Conservation (phyloP, 2,329 filamentous ascomycete species). For the Phaeophleospora eucalypticola region DNA sequence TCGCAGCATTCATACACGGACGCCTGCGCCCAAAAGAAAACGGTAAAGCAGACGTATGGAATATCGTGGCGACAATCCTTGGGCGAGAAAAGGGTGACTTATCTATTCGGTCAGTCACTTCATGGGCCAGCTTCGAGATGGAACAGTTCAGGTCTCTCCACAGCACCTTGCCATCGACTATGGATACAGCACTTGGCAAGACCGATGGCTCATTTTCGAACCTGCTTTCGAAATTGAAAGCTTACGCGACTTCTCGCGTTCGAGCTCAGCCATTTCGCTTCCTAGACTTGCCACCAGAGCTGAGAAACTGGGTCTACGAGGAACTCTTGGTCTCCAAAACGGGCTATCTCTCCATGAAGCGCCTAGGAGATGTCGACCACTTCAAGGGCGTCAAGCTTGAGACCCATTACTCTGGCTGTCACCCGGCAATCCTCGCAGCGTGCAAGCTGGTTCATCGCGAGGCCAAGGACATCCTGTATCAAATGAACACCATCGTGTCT, state of each 20-base stretch:
- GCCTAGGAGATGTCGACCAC: background rate
- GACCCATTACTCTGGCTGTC: background rate
- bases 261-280: slow-evolving; percentile 11
- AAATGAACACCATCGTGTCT: slow-evolving; percentile 26
- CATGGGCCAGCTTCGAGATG: no score
- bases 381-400: background rate
- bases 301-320: slow-evolving; percentile 16
- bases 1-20: no score
- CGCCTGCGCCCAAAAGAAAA: no score
- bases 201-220: background rate
- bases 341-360: slow-evolving; percentile 5
- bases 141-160: no score
- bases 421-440: slow-evolving; percentile 28
- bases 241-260: background rate
- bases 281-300: slow-evolving; percentile 18
- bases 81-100: no score
- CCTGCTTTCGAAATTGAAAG: no score
- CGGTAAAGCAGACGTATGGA: no score
- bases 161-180: no score
- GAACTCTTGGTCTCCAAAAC: slow-evolving; percentile 12
- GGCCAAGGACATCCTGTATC: slow-evolving; percentile 36
- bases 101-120: no score
- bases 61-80: no score
- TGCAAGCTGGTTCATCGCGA: slow-evolving; percentile 35
- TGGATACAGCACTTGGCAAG: background rate